A percentile compares a stretch with the other conserved stretches of the same genome.
Evolutionary conservation across 257 asterid genomes (phyloP).

Genomic region (Ajuga chamaepitys): DNA sequence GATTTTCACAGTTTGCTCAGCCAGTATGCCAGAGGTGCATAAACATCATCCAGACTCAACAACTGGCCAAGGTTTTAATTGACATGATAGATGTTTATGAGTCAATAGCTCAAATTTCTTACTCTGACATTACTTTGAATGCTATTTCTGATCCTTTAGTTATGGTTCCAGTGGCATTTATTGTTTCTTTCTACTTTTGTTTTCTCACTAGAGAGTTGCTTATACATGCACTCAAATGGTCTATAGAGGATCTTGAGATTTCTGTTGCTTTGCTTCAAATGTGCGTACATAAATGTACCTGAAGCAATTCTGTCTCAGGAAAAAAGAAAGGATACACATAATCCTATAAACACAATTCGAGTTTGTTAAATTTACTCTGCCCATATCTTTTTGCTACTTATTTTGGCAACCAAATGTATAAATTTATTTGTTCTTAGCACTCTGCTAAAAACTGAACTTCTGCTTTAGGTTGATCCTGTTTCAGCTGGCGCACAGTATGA

Average conservation of each 20-base stretch:
- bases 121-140: background rate
- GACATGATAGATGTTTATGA: constrained; percentile 7
- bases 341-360: background rate
- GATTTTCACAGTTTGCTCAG: constrained; percentile 79
- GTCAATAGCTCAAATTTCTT: constrained; percentile 2
- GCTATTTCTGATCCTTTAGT: background rate
- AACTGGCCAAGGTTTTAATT: constrained; percentile 74
- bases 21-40: constrained; percentile 98
- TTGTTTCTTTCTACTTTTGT: background rate
- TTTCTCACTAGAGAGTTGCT: background rate
- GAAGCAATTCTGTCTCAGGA: constrained; percentile 2
- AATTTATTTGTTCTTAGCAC: constrained; percentile 1
- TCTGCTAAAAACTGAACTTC: constrained; percentile 20
- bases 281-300: background rate
- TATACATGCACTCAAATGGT: too few species aligned
- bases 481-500: constrained; percentile 85
- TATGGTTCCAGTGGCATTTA: background rate
- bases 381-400: background rate
- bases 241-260: too few species aligned
- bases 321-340: background rate
- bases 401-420: background rate
- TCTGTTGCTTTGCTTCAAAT: background rate
- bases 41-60: constrained; percentile 84
- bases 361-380: background rate
- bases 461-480: constrained; percentile 69